A percentile compares a stretch with the other conserved stretches of the same genome.
These are phyloP conservation scores for Zanthoxylum bungeanum DNA, from an alignment of 345 rosid species.

Conservation along the genomic window DNA sequence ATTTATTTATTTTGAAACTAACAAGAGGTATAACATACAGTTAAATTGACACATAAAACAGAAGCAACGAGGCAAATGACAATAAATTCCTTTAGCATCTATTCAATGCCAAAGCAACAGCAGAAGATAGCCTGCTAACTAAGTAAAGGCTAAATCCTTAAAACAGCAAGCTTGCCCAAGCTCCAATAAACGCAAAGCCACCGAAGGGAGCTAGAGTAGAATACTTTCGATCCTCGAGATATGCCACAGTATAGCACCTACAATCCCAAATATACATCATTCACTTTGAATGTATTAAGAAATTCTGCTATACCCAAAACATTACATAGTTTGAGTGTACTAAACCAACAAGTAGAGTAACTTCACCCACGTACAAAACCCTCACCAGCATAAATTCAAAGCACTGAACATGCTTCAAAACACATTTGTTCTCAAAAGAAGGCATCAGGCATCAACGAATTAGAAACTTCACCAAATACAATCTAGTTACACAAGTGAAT, in stretches of 20 bases:
- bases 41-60: slow-evolving; percentile 6
- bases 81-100: neutral
- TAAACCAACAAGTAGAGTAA: neutral
- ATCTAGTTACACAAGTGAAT: neutral
- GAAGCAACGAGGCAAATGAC: neutral
- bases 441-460: slow-evolving; percentile 1
- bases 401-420: neutral
- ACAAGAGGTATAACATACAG: no score
- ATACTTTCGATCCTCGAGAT: slow-evolving; percentile 77
- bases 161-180: slow-evolving; percentile 84
- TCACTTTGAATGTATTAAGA: neutral
- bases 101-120: neutral
- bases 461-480: neutral
- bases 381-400: neutral
- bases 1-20: no score
- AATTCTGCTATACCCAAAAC: neutral
- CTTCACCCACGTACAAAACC: neutral
- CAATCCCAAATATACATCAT: neutral
- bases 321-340: neutral
- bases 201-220: slow-evolving; percentile 84
- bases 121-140: neutral
- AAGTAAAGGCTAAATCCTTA: slow-evolving; percentile 23
- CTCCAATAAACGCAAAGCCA: slow-evolving; percentile 80
- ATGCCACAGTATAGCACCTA: slow-evolving; percentile 86
- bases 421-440: neutral